A percentile compares a stretch with the other conserved stretches of the same genome.
Evolutionary conservation across 1,284 basidiomycete genomes (phyloP).

Genomic region (Fistulinella cinereoalba): DNA sequence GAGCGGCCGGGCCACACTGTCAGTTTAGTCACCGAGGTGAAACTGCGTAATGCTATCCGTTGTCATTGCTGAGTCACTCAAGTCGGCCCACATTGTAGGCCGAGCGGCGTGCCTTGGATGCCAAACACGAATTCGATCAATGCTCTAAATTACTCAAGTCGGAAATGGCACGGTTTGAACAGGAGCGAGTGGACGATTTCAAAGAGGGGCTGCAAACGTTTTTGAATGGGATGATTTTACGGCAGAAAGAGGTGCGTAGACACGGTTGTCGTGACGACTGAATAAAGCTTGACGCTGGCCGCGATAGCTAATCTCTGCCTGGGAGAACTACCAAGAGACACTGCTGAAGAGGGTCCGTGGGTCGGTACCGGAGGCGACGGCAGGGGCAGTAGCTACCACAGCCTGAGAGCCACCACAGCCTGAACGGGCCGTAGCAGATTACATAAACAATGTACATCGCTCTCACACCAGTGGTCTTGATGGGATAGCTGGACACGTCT

Average conservation of each 20-base stretch:
- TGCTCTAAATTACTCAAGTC: constrained; percentile 85
- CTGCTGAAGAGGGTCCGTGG: constrained; percentile 48
- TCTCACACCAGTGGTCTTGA: background rate
- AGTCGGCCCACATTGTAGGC: constrained; percentile 42
- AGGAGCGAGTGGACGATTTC: constrained; percentile 89
- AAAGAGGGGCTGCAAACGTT: constrained; percentile 74
- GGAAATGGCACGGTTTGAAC: constrained; percentile 93
- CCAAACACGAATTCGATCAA: constrained; percentile 85
- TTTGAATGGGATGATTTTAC: constrained; percentile 76
- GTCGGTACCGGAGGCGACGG: background rate
- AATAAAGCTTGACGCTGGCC: background rate
- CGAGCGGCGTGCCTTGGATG: constrained; percentile 77
- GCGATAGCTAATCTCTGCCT: constrained; percentile 58
- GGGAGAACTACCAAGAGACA: constrained; percentile 72
- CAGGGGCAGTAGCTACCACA: background rate
- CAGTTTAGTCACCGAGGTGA: constrained; percentile 77
- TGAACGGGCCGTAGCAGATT: constrained; percentile 6
- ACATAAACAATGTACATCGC: constrained; percentile 9
- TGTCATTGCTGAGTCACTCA: background rate
- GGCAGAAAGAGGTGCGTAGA: constrained; percentile 75
- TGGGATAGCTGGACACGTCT: too few species aligned
- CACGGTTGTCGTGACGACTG: background rate
- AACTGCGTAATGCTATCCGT: constrained; percentile 2
- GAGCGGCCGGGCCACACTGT: constrained; percentile 69
- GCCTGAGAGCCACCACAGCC: too few species aligned